phyloP scores from a whole-genome alignment of 108 stramenopile genomes.

The Heterococcus sp. region DNA sequence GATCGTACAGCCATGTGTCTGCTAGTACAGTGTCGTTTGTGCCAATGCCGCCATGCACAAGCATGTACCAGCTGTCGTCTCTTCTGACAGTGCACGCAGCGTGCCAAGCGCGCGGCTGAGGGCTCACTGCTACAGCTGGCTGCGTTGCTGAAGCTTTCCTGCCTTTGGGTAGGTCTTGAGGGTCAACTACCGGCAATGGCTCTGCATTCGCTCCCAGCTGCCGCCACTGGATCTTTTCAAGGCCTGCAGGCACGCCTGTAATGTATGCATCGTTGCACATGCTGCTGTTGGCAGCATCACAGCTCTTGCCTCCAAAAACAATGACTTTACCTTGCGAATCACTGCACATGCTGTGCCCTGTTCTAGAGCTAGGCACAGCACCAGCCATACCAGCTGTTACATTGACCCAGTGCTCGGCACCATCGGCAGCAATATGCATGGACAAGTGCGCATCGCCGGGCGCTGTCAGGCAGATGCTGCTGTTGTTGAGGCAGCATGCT shows the following conservation, averaged over 20 bases:
- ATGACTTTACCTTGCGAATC: background rate
- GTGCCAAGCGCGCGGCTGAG: background rate
- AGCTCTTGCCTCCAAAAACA: background rate
- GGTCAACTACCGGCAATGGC: background rate
- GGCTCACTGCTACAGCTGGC: background rate
- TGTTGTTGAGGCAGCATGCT: background rate
- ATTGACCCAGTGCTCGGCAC: background rate
- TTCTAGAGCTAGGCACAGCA: background rate
- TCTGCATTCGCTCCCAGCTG: background rate
- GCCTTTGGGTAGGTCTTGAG: background rate
- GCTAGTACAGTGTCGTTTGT: background rate
- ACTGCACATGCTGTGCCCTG: background rate
- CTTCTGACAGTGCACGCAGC: background rate
- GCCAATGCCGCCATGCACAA: background rate
- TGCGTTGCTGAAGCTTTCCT: background rate
- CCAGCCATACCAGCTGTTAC: background rate
- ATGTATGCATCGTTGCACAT: background rate
- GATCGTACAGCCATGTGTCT: background rate
- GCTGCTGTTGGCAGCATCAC: background rate
- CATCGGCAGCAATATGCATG: background rate
- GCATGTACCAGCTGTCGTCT: background rate
- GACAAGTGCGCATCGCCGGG: background rate
- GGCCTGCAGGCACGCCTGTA: background rate
- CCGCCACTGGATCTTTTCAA: background rate
- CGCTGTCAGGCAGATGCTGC: background rate